Base-by-base conservation (phyloP, 2,329 filamentous ascomycete species). In the Colletotrichum sublineola region DNA sequence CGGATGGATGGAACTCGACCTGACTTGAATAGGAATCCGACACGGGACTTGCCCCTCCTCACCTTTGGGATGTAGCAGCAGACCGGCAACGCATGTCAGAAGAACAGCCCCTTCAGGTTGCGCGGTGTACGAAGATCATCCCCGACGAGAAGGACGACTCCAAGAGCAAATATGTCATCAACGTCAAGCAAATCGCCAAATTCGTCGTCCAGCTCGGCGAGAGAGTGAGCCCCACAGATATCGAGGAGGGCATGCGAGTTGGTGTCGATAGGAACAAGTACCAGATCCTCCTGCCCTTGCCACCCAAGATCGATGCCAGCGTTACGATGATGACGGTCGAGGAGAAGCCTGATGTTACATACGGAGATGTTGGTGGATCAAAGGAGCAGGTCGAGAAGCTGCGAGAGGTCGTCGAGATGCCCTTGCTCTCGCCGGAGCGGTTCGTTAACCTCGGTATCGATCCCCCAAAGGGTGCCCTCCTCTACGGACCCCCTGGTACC, bases 311-410 rank as follows among this genome's bases (percentile, higher is more conserved):
- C 86, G 96, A 99, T 80, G 96, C 96, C 66, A 97, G 94, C 77
- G 96, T 99, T 76, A 99, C 96, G 50, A 99, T 99, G 96, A 99
- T 99, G 96, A 98, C 96, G 63, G 96, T 99, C 75, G 96, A 99
- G 86, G 96, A 99, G 86, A 99, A 99, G 88, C 96, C 96, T 20
- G 96, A 99, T 82, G 96, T 99, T 74, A 99, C 96, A 74, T 99
- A 99, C 79, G 96, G 96, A 77, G 96, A 99, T 86, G 96, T 99
- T 52, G 96, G 96, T 84, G 96, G 96, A 68, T 98, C 95, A 90
- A 99, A 99, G 85, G 96, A 99, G 84, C 96, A 99, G 85, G 97
- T 99, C 52, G 96, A 99, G 88, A 99, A 99, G 89, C 90, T 99
- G 77, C 90, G 96, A 82, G 96, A 99, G 84, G 96, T 99, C 66